Evolutionary conservation across 352 stramenopile genomes (phyloP), one percentile per base, ranked within the genome.

Genomic region (Plasmopara viticola): DNA sequence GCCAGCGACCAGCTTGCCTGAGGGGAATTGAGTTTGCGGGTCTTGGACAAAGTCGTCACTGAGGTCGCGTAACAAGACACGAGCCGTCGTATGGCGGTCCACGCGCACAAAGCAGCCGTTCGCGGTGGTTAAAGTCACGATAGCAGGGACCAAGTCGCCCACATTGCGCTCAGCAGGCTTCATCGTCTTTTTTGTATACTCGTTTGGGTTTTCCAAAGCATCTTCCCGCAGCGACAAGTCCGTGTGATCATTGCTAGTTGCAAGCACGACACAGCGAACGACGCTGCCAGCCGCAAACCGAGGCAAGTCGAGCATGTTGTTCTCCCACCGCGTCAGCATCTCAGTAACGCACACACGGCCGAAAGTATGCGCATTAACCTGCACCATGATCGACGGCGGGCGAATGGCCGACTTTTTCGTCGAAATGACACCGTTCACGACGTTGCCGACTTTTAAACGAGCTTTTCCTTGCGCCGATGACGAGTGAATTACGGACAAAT

Each of bases 31-130:
- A 4, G 64, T 57, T 49, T 72, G 68, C 8, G 95, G 94, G 63
- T 98, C 75, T 49, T 94, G 94, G 44, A 98, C 71, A 51, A 97
- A 98, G 30, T 94, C 78, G 63, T 98, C 95, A 58, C 84, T 97
- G 9, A 98, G 68, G 68, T 98, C 94, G 54, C 96, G 96, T 9
- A 98, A 71, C 54, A 98, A 86, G 8, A 97, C 88, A 52, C 94
- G 82, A 15, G 86, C 90, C 44, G 88, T 90, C 10, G 89, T 83
- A 29, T 74, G 70, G 43, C 89, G 84, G 57, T 94, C 83, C 31
- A 98, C 57, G 5, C 94, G 89, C 34, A 98, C 62, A 64, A 98
- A 98, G 60, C 94, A 98, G 39, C 95, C 95, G 47, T 81, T 94
- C 15, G 85, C 81, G 4, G 75, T 94, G 10, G 94, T 98, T n/a